These are phyloP conservation scores for Paraglomus brasilianum DNA, from an alignment of 192 early-diverging fungal genomes.

Conservation along the genomic window DNA sequence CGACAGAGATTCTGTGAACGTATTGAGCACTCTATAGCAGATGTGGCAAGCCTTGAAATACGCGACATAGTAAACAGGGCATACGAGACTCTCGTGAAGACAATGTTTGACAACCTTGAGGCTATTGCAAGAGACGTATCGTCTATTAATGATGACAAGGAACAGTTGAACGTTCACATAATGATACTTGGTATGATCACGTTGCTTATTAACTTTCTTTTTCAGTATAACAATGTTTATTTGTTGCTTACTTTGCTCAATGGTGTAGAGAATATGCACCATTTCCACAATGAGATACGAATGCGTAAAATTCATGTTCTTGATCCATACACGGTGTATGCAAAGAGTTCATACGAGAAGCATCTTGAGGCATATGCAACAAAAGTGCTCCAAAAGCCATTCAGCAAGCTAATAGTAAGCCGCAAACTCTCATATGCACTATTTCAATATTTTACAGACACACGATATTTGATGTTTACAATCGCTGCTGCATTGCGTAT, in stretches of 20 bases:
- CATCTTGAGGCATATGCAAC: slow-evolving; percentile 82
- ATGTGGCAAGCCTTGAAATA: slow-evolving; percentile 61
- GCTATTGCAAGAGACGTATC: slow-evolving; percentile 76
- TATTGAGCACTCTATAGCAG: slow-evolving; percentile 60
- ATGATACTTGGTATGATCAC: slow-evolving; percentile 62
- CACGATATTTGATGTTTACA: too few relatives aligned
- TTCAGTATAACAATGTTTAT: slow-evolving; percentile 22
- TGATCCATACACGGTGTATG: slow-evolving; percentile 79
- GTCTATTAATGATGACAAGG: slow-evolving; percentile 83
- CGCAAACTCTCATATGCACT: too few relatives aligned
- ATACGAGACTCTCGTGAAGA: slow-evolving; percentile 77
- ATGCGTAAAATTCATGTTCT: slow-evolving; percentile 70
- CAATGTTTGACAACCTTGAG: slow-evolving; percentile 87
- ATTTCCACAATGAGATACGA: slow-evolving; percentile 79
- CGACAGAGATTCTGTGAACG: slow-evolving; percentile 75
- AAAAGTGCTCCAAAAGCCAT: slow-evolving; percentile 83
- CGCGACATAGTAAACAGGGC: slow-evolving; percentile 72
- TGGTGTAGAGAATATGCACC: slow-evolving; percentile 95
- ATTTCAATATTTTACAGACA: too few relatives aligned
- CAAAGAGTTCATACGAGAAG: slow-evolving; percentile 78
- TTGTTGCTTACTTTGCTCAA: slow-evolving; percentile 26
- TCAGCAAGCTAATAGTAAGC: slow-evolving; percentile 76
- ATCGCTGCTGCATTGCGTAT: too few relatives aligned
- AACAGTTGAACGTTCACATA: slow-evolving; percentile 86
- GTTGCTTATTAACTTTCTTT: background rate